phyloP scores from a whole-genome alignment of 2,329 filamentous ascomycete genomes.

The Diaporthe aspalathi region DNA sequence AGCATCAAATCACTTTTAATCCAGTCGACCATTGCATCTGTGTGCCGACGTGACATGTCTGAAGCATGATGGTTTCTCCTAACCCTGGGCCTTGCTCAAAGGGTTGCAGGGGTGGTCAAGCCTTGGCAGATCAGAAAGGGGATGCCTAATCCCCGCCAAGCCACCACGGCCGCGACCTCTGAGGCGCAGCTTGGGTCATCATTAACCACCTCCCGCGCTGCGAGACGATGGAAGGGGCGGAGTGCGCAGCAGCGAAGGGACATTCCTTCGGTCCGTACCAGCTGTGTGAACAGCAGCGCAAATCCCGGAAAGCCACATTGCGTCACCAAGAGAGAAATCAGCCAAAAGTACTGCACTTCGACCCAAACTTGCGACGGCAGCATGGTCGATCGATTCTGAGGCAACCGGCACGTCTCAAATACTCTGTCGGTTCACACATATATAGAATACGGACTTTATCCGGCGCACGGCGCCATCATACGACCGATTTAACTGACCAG shows the following conservation, averaged over 20 bases:
- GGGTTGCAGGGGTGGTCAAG: no score
- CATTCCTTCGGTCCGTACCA: neutral
- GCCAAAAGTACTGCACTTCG: neutral
- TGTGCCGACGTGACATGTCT: neutral
- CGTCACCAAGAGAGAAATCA: neutral
- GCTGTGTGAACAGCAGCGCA: no score
- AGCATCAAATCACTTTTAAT: neutral
- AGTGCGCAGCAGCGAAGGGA: slow-evolving; percentile 2
- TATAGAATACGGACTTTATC: neutral
- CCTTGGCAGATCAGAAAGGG: no score
- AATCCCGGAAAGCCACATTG: slow-evolving; percentile 1
- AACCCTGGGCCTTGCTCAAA: neutral
- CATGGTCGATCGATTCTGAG: neutral
- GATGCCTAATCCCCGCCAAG: slow-evolving; percentile 20
- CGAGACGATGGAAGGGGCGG: slow-evolving; percentile 7
- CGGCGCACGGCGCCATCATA: no score
- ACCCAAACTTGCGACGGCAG: neutral
- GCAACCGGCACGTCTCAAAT: neutral
- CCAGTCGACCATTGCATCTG: neutral
- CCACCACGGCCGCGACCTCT: neutral
- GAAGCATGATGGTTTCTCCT: neutral
- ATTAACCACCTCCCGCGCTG: neutral
- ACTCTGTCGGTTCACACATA: neutral
- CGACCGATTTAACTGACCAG: neutral
- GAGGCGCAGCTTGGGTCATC: slow-evolving; percentile 16